These are phyloP conservation scores for Pseudopithomyces chartarum DNA, from an alignment of 2,329 filamentous ascomycete species.

Conservation along the genomic window DNA sequence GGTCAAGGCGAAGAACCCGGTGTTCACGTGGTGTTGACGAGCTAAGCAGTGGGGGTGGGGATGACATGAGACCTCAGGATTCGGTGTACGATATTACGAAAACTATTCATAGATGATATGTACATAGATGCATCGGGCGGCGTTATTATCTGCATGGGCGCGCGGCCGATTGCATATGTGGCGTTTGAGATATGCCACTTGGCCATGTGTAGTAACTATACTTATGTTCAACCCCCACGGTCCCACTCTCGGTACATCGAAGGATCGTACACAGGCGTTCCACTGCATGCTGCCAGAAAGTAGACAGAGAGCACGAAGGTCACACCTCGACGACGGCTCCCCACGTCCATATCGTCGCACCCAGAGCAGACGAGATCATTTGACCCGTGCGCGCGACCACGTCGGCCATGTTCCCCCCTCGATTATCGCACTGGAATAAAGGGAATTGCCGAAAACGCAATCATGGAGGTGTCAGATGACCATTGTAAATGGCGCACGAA, in stretches of 20 bases:
- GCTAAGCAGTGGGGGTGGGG: too few species aligned
- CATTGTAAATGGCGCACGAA: conserved; percentile 10
- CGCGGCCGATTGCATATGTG: conserved; percentile 13
- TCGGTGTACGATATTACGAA: conserved; percentile 8
- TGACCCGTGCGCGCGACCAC: conserved; percentile 8
- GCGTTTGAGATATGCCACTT: not conserved
- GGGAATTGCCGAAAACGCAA: conserved; percentile 3
- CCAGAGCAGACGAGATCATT: not conserved
- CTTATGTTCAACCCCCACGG: conserved; percentile 7
- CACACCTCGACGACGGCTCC: not conserved
- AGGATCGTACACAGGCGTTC: not conserved
- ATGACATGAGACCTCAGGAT: too few species aligned
- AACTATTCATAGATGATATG: conserved; percentile 6
- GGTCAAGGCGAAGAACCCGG: conserved; percentile 92
- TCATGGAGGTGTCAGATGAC: conserved; percentile 28
- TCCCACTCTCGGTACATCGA: not conserved
- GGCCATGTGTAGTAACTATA: conserved; percentile 15
- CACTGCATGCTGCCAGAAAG: conserved; percentile 4
- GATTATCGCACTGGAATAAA: not conserved
- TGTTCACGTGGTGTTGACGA: conserved; percentile 90
- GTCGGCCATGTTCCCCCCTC: not conserved
- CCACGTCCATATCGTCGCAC: not conserved
- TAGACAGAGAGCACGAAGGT: not conserved
- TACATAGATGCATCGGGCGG: conserved; percentile 9
- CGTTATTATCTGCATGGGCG: conserved; percentile 16